These are phyloP conservation scores for Pleoardoris graminearum DNA, from an alignment of 2,329 filamentous ascomycete genomes.

Conservation along the genomic window DNA sequence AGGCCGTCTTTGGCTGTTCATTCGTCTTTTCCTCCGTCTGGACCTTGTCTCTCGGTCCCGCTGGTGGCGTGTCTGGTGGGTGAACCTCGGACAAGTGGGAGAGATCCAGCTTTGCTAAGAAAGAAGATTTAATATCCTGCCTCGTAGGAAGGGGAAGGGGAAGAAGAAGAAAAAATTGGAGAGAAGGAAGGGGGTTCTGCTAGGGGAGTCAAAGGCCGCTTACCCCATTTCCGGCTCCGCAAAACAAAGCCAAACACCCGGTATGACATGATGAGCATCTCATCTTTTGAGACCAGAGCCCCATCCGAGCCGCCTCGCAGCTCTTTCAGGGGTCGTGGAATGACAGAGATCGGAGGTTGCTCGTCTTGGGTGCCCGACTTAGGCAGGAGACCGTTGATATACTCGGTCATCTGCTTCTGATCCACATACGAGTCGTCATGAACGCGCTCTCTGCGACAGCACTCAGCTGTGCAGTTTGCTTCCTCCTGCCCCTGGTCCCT, in stretches of 20 bases:
- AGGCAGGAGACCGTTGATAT: constrained; percentile 3
- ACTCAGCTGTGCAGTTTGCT: constrained; percentile 6
- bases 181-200: no score
- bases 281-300: neutral
- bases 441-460: constrained; percentile 5
- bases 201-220: no score
- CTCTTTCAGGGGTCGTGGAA: constrained; percentile 5
- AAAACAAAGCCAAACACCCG: constrained; percentile 16
- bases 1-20: no score
- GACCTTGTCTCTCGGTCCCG: no score
- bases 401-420: neutral
- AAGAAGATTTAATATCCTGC: no score
- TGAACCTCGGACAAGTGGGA: no score
- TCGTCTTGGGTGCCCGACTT: neutral
- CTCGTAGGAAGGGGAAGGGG: no score
- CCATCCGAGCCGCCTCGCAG: neutral
- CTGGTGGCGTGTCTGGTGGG: no score
- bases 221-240: constrained; percentile 15
- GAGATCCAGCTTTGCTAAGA: no score
- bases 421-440: constrained; percentile 8
- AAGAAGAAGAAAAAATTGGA: no score
- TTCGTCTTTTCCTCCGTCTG: no score
- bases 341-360: constrained; percentile 7
- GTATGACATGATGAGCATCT: constrained; percentile 6
- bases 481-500: no score